Evolutionary conservation across 139 green algal species (phyloP).

Genomic region (Astrephomene gubernaculifera): DNA sequence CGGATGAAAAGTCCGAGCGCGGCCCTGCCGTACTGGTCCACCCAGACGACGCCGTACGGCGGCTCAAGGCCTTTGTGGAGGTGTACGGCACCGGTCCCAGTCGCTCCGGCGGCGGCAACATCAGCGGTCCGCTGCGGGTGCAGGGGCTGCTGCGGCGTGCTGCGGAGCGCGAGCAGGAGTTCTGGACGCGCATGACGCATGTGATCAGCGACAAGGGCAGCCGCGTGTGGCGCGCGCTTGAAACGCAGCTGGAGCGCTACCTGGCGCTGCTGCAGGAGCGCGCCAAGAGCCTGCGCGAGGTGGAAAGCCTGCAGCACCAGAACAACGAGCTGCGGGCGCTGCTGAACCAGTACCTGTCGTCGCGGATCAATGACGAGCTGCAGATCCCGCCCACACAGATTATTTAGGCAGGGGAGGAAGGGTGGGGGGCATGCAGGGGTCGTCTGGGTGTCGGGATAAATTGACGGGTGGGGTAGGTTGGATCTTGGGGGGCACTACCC

Average conservation of each 20-base stretch:
- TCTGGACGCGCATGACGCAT: constrained; percentile 65
- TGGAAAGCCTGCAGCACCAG: constrained; percentile 74
- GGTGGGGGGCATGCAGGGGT: no score
- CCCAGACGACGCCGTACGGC: constrained; percentile 68
- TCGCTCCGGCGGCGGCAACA: constrained; percentile 43
- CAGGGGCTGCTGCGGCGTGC: constrained; percentile 41
- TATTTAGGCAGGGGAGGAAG: no score
- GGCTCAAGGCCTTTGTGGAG: constrained; percentile 64
- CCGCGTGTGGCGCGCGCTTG: constrained; percentile 77
- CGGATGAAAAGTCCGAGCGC: constrained; percentile 30
- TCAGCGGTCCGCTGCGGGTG: constrained; percentile 28
- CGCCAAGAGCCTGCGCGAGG: constrained; percentile 52
- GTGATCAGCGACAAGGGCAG: constrained; percentile 64
- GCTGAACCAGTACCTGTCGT: constrained; percentile 82
- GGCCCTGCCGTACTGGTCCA: constrained; percentile 61
- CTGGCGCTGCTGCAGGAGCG: constrained; percentile 67
- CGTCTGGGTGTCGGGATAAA: no score
- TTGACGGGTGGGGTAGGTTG: no score
- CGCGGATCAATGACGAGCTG: constrained; percentile 80
- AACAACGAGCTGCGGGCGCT: constrained; percentile 83
- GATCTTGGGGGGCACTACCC: no score
- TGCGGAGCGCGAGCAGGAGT: constrained; percentile 60
- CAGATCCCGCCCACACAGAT: constrained; percentile 76
- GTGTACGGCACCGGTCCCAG: constrained; percentile 51
- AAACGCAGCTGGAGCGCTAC: constrained; percentile 80